Percentiles rank a stretch among this genome's conserved stretches.
Conservation (phyloP, 306 rosid genomes). For the Oxytropis ochrocephala region DNA sequence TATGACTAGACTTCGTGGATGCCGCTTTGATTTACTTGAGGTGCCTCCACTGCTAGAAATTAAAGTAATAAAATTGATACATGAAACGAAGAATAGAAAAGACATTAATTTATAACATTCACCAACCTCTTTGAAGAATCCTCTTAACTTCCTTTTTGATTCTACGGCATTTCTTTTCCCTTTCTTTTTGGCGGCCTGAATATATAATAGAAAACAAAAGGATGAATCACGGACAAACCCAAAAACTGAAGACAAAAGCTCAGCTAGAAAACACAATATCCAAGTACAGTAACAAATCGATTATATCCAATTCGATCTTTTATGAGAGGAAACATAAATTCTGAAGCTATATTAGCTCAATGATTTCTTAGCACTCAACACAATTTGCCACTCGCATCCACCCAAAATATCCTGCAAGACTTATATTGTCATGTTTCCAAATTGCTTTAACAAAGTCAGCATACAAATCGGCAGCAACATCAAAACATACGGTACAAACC, state of each 20-base stretch:
- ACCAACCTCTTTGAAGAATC: conserved; percentile 56
- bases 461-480: background rate
- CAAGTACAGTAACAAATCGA: background rate
- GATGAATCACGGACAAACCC: background rate
- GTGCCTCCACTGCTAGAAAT: conserved; percentile 50
- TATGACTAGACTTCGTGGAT: conserved; percentile 34
- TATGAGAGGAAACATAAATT: background rate
- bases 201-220: background rate
- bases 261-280: background rate
- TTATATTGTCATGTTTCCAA: background rate
- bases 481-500: background rate
- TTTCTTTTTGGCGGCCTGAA: conserved; percentile 68
- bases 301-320: background rate
- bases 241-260: background rate
- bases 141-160: conserved; percentile 41
- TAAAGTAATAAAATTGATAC: conserved; percentile 18
- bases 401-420: background rate
- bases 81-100: background rate
- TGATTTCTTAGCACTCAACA: background rate
- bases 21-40: conserved; percentile 53
- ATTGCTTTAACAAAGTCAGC: background rate
- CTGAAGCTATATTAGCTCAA: background rate
- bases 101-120: background rate
- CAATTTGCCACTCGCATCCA: background rate
- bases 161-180: conserved; percentile 38